These are phyloP conservation scores for Magnusiomyces paraingens DNA, from an alignment of 1,139 yeast species.

Conservation along the genomic window DNA sequence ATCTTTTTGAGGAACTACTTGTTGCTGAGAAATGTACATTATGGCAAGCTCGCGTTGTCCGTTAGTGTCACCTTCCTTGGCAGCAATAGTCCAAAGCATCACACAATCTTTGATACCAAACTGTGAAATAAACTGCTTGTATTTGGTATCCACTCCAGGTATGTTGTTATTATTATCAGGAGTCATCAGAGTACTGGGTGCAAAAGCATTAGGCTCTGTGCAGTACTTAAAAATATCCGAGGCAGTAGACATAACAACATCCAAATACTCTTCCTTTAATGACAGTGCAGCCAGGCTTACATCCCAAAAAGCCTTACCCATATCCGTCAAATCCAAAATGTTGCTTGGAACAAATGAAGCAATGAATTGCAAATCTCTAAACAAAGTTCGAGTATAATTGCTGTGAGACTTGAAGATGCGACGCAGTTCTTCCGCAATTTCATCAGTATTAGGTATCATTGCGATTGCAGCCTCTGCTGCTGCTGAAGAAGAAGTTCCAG, in stretches of 20 bases:
- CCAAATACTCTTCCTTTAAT: slow-evolving; percentile 31
- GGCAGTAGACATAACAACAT: slow-evolving; percentile 30
- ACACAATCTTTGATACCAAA: slow-evolving; percentile 29
- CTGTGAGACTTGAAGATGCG: slow-evolving; percentile 20
- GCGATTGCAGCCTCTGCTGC: slow-evolving; percentile 2
- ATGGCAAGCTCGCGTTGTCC: slow-evolving; percentile 32
- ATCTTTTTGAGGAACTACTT: slow-evolving; percentile 20
- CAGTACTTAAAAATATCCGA: slow-evolving; percentile 31
- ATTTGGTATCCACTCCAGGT: background rate
- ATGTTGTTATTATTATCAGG: too few relatives aligned
- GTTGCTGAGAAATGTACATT: slow-evolving; percentile 31
- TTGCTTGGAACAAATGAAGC: slow-evolving; percentile 34
- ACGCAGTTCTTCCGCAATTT: slow-evolving; percentile 32
- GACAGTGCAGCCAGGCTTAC: slow-evolving; percentile 35
- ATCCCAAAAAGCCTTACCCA: slow-evolving; percentile 36
- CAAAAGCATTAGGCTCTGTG: slow-evolving; percentile 20
- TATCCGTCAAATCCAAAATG: slow-evolving; percentile 30
- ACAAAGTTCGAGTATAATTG: slow-evolving; percentile 27
- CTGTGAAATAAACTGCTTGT: slow-evolving; percentile 20
- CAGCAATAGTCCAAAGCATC: slow-evolving; percentile 29
- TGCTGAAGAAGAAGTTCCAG: background rate
- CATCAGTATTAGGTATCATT: slow-evolving; percentile 27
- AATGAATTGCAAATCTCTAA: slow-evolving; percentile 34
- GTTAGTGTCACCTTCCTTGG: slow-evolving; percentile 28
- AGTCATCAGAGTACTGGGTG: too few relatives aligned